These are phyloP conservation scores for Pythium phragmitis DNA, from an alignment of 352 stramenopile genomes.

Conservation along the genomic window DNA sequence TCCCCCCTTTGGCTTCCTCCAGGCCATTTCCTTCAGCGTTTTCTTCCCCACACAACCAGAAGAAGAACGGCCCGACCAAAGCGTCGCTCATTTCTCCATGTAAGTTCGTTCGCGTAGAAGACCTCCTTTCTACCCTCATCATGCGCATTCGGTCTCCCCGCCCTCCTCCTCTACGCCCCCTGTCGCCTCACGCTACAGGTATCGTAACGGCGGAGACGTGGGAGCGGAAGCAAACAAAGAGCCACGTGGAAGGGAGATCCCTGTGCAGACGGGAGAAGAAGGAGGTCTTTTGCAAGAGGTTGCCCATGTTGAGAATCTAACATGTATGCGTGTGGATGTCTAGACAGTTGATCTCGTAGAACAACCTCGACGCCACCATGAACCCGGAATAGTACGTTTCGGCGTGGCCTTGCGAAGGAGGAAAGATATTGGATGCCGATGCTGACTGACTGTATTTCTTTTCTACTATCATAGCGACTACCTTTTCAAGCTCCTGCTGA, in stretches of 20 bases:
- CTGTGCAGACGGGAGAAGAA: background rate
- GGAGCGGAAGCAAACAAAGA: background rate
- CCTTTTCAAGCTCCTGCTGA: conserved; percentile 98
- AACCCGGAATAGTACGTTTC: conserved; percentile 92
- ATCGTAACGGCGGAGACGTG: background rate
- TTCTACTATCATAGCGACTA: conserved; percentile 90
- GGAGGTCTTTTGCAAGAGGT: background rate
- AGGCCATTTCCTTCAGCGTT: conserved; percentile 24
- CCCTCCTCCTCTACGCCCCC: background rate
- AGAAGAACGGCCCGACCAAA: conserved; percentile 29
- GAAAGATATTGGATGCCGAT: background rate
- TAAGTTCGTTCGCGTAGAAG: conserved; percentile 3
- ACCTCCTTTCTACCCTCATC: background rate
- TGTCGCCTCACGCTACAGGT: background rate
- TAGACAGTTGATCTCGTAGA: conserved; percentile 20
- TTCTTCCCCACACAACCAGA: conserved; percentile 37
- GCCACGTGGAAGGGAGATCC: conserved; percentile 1
- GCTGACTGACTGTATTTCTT: background rate
- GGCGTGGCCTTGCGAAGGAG: background rate
- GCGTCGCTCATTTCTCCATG: conserved; percentile 29
- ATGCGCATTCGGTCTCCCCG: background rate
- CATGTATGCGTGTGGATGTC: background rate
- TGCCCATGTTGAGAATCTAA: background rate
- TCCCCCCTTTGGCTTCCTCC: conserved; percentile 12
- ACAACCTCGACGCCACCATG: conserved; percentile 44